Base-by-base conservation (phyloP, 108 stramenopile genomes). In the Cyclotella choctawhatcheeana region DNA sequence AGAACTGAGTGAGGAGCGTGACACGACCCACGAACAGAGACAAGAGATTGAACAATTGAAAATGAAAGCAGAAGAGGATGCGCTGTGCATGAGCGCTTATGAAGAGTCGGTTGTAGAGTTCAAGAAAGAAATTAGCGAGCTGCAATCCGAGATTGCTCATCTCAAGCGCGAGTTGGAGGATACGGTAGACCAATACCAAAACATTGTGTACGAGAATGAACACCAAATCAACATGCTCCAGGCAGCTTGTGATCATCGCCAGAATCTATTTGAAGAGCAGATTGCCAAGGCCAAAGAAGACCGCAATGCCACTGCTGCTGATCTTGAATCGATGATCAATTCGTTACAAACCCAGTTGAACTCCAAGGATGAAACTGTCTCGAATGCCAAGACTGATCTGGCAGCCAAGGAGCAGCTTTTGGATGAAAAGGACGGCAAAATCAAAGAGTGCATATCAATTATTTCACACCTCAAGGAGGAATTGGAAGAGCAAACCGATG, bases 321-420 rank as follows among this genome's bases (percentile, higher is more conserved):
- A 74, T 29, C 48, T 62, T 62, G 35, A 72, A 20, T 59, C 69
- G 21, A 74, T 77, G 72, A 74, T 74, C 40, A 62, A 78, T 37
- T 62, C 44, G 51, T 59, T 79, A 13, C 64, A 71, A 47, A 13
- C 40, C 24, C 69, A 79, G 50, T 29, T 79, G 22, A 20, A 67
- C 5, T 43, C 55, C 20, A 71, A 71, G 8, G 32, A 71, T 21
- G 64, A 79, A 45, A 43, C 47, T 52, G 58, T 44, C 3, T 48
- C 67, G 12, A 53, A 66, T 20, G 26, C 65, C 30, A 79, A 67
- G 50, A 16, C 59, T 29, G 30, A 44, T 29, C 35, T 75, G 2
- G 25, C 44, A 32, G 32, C 34, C 27, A 55, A 69, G 22, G 43
- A 69, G 18, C 6, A 20, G 8, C 21, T 50, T 27, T 18, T 69